Evolutionary conservation across 2,329 filamentous ascomycete species (phyloP).

Genomic region (Ceratocystiopsis minuta): DNA sequence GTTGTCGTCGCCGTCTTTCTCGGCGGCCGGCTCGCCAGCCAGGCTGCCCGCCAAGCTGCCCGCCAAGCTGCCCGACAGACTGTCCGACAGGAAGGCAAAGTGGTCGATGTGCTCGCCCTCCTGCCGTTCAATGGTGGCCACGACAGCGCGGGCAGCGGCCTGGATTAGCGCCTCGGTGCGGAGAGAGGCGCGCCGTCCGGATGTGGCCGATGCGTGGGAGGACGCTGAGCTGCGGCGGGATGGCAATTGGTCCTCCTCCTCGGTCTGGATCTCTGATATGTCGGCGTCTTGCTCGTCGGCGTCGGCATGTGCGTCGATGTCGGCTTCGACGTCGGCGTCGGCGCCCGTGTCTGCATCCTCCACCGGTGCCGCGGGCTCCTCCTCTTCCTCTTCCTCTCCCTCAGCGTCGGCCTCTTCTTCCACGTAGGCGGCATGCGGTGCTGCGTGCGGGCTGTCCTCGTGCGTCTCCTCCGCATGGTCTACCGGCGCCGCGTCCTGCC

Average conservation of each 20-base stretch:
- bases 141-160: constrained; percentile 31
- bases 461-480: background rate
- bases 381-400: background rate
- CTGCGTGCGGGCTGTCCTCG: background rate
- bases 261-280: background rate
- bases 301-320: background rate
- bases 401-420: background rate
- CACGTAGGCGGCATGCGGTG: background rate
- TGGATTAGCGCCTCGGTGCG: constrained; percentile 35
- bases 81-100: background rate
- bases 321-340: background rate
- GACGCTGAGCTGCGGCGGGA: constrained; percentile 1
- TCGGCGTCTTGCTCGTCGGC: constrained; percentile 3
- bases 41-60: no score
- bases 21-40: background rate
- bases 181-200: constrained; percentile 21
- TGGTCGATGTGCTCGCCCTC: constrained; percentile 7
- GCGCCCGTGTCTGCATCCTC: background rate
- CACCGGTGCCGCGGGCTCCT: background rate
- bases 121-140: constrained; percentile 27
- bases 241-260: background rate
- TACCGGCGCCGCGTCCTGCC: background rate
- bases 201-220: constrained; percentile 3
- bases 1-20: constrained; percentile 3
- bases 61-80: no score